These are phyloP conservation scores for Centaurea solstitialis DNA, from an alignment of 129 eudicot species.

Conservation along the genomic window DNA sequence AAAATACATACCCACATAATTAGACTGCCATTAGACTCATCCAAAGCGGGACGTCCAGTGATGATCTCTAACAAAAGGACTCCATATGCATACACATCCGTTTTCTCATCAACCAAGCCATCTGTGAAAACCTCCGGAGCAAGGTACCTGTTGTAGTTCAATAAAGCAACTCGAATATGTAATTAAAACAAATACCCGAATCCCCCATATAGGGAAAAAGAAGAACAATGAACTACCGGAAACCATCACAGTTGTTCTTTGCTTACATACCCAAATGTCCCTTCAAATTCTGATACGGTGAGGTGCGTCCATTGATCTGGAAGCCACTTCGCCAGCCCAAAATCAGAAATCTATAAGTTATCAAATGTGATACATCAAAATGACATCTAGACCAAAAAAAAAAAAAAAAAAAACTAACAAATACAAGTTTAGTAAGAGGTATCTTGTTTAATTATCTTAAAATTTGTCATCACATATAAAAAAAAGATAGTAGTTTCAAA, in stretches of 20 bases:
- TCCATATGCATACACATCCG: slow-evolving; percentile 91
- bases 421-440: neutral
- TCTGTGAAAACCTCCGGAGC: slow-evolving; percentile 89
- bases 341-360: slow-evolving; percentile 75
- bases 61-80: slow-evolving; percentile 74
- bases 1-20: slow-evolving; percentile 86
- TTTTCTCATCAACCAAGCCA: slow-evolving; percentile 81
- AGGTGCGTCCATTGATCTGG: slow-evolving; percentile 95
- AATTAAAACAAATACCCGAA: neutral
- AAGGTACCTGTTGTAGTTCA: slow-evolving; percentile 68
- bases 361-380: slow-evolving; percentile 14
- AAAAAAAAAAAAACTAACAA: neutral
- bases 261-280: slow-evolving; percentile 82
- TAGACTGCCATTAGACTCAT: slow-evolving; percentile 64
- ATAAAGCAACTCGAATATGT: neutral
- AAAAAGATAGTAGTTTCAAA: neutral
- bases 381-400: neutral
- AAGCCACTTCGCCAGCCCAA: slow-evolving; percentile 98
- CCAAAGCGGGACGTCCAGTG: slow-evolving; percentile 83
- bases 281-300: slow-evolving; percentile 80
- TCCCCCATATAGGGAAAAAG: neutral
- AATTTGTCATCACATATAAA: neutral
- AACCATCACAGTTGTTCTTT: slow-evolving; percentile 1
- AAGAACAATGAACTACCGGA: neutral
- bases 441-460: neutral